A percentile compares a stretch with the other conserved stretches of the same genome.
These are phyloP conservation scores for Artomyces pyxidatus DNA, from an alignment of 768 basidiomycete genomes.

Conservation along the genomic window DNA sequence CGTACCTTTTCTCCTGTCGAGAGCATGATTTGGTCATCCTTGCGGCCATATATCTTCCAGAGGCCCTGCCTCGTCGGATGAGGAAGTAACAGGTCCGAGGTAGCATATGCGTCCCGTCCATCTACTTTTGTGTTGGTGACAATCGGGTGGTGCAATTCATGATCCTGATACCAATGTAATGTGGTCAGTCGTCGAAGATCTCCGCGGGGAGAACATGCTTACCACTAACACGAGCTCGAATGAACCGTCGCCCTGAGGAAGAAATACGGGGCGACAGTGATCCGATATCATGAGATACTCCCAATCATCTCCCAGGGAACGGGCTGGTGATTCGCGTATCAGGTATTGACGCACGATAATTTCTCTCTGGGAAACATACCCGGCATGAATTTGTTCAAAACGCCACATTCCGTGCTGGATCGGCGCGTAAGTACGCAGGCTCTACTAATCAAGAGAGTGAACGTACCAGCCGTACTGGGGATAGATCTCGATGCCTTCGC, in stretches of 20 bases:
- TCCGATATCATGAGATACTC: constrained; percentile 16
- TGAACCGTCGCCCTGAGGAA: constrained; percentile 16
- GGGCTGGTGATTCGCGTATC: neutral
- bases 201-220: neutral
- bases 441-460: neutral
- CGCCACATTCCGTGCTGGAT: constrained; percentile 17
- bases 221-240: constrained; percentile 19
- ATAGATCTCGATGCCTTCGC: constrained; percentile 17
- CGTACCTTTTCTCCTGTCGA: constrained; percentile 24
- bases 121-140: constrained; percentile 27
- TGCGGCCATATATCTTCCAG: constrained; percentile 23
- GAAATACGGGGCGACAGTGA: constrained; percentile 13
- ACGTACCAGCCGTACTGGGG: constrained; percentile 18
- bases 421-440: neutral
- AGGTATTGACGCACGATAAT: neutral
- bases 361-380: constrained; percentile 12
- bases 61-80: constrained; percentile 34
- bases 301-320: constrained; percentile 18
- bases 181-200: too few species aligned
- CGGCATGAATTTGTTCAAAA: constrained; percentile 17
- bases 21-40: constrained; percentile 26
- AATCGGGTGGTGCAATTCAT: constrained; percentile 16
- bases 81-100: constrained; percentile 33
- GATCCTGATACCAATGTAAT: constrained; percentile 10
- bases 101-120: constrained; percentile 33